Evolutionary conservation across 768 basidiomycete species (phyloP).

Genomic region (Leccinum variicolor): DNA sequence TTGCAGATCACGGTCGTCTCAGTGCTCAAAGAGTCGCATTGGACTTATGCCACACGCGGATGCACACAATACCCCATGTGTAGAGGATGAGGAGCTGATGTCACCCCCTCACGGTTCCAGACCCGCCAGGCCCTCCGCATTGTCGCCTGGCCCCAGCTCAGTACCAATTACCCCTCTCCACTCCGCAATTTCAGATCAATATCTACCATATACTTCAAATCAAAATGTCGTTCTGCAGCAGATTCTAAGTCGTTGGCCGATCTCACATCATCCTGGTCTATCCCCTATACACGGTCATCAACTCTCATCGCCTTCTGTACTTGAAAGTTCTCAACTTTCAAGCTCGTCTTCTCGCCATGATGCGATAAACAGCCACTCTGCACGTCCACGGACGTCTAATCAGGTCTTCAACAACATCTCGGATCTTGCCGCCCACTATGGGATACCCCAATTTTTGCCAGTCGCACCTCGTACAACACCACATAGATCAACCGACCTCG

Average conservation of each 20-base stretch:
- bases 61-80: constrained; percentile 22
- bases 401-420: constrained; percentile 61
- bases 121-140: constrained; percentile 47
- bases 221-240: constrained; percentile 45
- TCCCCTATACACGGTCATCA: constrained; percentile 39
- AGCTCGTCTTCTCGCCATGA: constrained; percentile 52
- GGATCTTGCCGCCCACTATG: constrained; percentile 76
- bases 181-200: constrained; percentile 49
- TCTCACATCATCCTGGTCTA: constrained; percentile 36
- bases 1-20: constrained; percentile 19
- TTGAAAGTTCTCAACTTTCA: constrained; percentile 58
- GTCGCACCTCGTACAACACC: constrained; percentile 61
- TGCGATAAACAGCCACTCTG: constrained; percentile 48
- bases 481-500: constrained; percentile 35
- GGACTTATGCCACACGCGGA: constrained; percentile 19
- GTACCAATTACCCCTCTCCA: constrained; percentile 25
- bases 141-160: constrained; percentile 41
- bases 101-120: constrained; percentile 45
- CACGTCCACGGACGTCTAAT: constrained; percentile 67
- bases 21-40: constrained; percentile 22
- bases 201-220: constrained; percentile 30
- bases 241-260: constrained; percentile 47
- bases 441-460: constrained; percentile 70
- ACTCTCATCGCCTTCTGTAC: constrained; percentile 33
- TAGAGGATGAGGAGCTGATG: constrained; percentile 46